These are phyloP conservation scores for Ceratocystis harringtonii DNA, from an alignment of 2,329 filamentous ascomycete genomes.

Conservation along the genomic window DNA sequence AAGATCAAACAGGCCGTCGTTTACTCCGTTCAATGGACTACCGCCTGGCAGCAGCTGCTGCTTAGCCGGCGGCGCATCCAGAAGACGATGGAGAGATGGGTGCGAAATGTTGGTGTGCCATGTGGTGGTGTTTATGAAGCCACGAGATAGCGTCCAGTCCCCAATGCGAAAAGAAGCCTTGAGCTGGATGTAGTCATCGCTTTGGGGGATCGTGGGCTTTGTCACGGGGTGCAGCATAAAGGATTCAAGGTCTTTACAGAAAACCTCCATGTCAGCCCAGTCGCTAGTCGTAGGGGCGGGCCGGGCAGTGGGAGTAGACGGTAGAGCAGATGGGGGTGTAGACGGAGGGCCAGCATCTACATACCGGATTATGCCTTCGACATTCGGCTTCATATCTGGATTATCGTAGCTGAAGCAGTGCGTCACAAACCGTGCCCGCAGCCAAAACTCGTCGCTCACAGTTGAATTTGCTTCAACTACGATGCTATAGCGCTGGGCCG, in stretches of 20 bases:
- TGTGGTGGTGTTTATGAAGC: slow-evolving; percentile 39
- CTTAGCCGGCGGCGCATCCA: slow-evolving; percentile 19
- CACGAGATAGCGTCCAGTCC: slow-evolving; percentile 36
- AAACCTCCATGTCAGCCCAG: slow-evolving; percentile 34
- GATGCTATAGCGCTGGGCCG: slow-evolving; percentile 57
- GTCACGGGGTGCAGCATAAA: slow-evolving; percentile 30
- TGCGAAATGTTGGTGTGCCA: slow-evolving; percentile 29
- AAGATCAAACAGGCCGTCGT: slow-evolving; percentile 23
- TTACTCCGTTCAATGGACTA: slow-evolving; percentile 20
- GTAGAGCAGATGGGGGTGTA: neutral
- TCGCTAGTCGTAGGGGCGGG: slow-evolving; percentile 27
- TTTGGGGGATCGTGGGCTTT: slow-evolving; percentile 25
- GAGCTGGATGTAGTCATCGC: slow-evolving; percentile 30
- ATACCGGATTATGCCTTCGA: slow-evolving; percentile 25
- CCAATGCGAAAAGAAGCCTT: slow-evolving; percentile 42
- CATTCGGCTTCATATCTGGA: slow-evolving; percentile 22
- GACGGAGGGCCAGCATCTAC: neutral
- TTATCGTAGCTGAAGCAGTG: slow-evolving; percentile 28
- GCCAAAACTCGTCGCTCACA: slow-evolving; percentile 41
- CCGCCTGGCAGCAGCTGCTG: slow-evolving; percentile 11
- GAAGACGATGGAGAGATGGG: slow-evolving; percentile 26
- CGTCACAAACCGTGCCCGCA: slow-evolving; percentile 38
- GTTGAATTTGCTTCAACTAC: slow-evolving; percentile 46
- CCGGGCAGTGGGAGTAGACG: slow-evolving; percentile 12
- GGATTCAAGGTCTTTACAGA: slow-evolving; percentile 40